A percentile compares a stretch with the other conserved stretches of the same genome.
phyloP scores from a whole-genome alignment of 805 yeast species.

The Blastobotrys terrestris region DNA sequence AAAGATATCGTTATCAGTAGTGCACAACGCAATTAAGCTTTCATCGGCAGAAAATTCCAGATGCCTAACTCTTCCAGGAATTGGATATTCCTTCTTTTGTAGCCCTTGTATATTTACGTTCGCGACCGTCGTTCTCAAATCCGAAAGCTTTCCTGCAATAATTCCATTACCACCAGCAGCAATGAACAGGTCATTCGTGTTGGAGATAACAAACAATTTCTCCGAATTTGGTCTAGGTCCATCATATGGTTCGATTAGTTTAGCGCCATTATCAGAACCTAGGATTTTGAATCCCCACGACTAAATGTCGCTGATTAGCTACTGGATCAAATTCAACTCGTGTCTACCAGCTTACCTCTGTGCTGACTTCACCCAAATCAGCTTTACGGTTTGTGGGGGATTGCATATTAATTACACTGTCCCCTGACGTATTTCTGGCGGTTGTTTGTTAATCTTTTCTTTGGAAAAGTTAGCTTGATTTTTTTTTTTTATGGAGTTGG shows the following conservation, averaged over 20 bases:
- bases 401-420: neutral
- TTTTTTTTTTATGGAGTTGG: neutral
- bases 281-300: constrained; percentile 20
- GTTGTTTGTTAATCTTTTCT: too few relatives aligned
- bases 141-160: constrained; percentile 16
- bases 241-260: constrained; percentile 11
- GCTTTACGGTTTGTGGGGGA: neutral
- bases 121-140: constrained; percentile 14
- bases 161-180: constrained; percentile 20
- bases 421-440: neutral
- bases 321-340: neutral
- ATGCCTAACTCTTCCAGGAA: constrained; percentile 10
- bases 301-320: constrained; percentile 9
- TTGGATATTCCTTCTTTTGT: neutral
- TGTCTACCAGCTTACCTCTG: constrained; percentile 14
- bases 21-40: constrained; percentile 14
- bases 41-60: constrained; percentile 25
- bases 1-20: constrained; percentile 7
- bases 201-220: constrained; percentile 24
- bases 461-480: too few relatives aligned
- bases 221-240: constrained; percentile 14
- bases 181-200: constrained; percentile 20
- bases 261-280: constrained; percentile 10
- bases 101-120: constrained; percentile 8
- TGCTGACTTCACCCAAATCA: constrained; percentile 11